Evolutionary conservation across 1,139 yeast species (phyloP), one percentile per base, ranked within the genome.

Genomic region (Scheffersomyces parashehatae): DNA sequence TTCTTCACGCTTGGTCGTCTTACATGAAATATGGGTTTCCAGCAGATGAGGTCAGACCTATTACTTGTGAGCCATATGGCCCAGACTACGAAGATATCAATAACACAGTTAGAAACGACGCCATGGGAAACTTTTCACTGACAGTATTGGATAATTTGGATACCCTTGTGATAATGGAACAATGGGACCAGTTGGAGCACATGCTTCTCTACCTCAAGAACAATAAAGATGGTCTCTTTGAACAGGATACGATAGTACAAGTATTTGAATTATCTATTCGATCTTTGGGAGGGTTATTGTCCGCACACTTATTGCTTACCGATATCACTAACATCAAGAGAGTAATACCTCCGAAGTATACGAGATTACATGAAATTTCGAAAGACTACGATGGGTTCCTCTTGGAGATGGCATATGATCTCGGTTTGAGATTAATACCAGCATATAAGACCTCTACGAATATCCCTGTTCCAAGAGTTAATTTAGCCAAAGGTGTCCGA

Each of bases 241-340:
- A 81, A 36, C 74, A 82, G 35, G 81, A 88, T 50, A 76, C 89
- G 3, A 79, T 83, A 1, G 85, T 90, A 0, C 97, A 89, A 55
- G 95, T 90, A 4, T 90, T 90, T 64, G 98, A 90, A 62, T 77
- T 88, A 5, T 82, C 90, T 4, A 90, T 90, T 15, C 67, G 97
- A 39, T 78, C 87, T 2, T 60, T 90, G 36, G 97, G 97, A 0
- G 90, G 96, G 0, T 66, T 90, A 31, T 56, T 90, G 20, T 83
- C 93, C 2, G 80, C 88, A 0, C 98, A 91, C 65, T 64, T 89
- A 40, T 81, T 85, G 4, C 56, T 74, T 0, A 70, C 83, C 0
- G 90, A 86, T 52, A 72, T 75, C 0, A 64, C 74, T 26, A 62
- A 70, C 43, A 79, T 28, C 8, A 16, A 26, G 4, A 28, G 40